Percentiles rank a stretch among this genome's conserved stretches.
phyloP scores from a whole-genome alignment of 176 grass and related monocot genomes.

The Musa itinerans region DNA sequence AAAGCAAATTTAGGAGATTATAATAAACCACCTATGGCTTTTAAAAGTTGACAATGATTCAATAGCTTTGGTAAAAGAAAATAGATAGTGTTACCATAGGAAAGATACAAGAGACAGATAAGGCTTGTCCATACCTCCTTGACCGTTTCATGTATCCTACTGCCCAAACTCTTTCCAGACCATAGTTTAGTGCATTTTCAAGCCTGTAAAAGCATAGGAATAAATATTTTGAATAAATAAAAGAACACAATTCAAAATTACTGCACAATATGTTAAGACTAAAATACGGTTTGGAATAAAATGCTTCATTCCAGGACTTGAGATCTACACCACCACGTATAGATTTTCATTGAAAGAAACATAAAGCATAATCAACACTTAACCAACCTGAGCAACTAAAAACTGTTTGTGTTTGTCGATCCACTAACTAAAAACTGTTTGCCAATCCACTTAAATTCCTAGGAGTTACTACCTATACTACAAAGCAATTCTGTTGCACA shows the following conservation, averaged over 20 bases:
- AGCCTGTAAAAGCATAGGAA: slow-evolving; percentile 28
- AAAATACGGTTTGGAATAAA: too few species aligned
- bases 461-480: too few species aligned
- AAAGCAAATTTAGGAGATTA: background rate
- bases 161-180: slow-evolving; percentile 74
- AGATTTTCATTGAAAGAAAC: background rate
- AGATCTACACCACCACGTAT: background rate
- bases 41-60: background rate
- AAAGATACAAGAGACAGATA: background rate
- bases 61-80: background rate
- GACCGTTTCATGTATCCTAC: slow-evolving; percentile 63
- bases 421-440: too few species aligned
- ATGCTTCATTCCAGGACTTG: too few species aligned
- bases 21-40: background rate
- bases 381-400: background rate
- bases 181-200: slow-evolving; percentile 71
- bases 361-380: background rate
- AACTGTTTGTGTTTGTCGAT: too few species aligned
- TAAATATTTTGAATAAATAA: background rate
- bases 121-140: slow-evolving; percentile 33
- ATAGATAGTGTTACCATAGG: background rate
- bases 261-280: background rate
- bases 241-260: background rate
- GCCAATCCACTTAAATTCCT: too few species aligned
- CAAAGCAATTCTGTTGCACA: too few species aligned